phyloP scores from a whole-genome alignment of 176 grass and related monocot species.

The Carex cristatella region DNA sequence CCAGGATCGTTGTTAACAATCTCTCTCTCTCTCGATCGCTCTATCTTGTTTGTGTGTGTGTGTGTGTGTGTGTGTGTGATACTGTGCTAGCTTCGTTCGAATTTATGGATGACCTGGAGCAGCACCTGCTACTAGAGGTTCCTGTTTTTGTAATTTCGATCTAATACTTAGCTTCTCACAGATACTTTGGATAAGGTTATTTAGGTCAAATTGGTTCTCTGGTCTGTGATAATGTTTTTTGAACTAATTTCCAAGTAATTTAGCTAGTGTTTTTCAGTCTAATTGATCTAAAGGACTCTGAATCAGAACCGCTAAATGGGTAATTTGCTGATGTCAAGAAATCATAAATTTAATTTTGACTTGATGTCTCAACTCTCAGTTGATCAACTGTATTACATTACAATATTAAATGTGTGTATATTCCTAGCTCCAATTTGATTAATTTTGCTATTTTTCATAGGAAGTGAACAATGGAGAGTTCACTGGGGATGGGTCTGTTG shows the following conservation, averaged over 20 bases:
- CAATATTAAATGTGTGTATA: not conserved
- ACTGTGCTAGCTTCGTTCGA: not conserved
- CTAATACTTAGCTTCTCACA: not conserved
- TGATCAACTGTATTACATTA: not conserved
- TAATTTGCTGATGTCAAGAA: not conserved
- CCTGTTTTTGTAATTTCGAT: not conserved
- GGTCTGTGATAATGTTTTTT: not conserved
- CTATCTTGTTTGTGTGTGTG: too few relatives aligned
- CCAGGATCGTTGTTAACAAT: too few relatives aligned
- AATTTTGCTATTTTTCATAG: constrained; percentile 23
- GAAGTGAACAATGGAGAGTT: constrained; percentile 39
- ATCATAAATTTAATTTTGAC: not conserved
- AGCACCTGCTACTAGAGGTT: constrained; percentile 12
- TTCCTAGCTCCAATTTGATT: not conserved
- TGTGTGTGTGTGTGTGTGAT: too few relatives aligned
- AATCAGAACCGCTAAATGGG: not conserved
- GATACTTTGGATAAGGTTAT: not conserved
- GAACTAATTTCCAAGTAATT: not conserved
- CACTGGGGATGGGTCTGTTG: constrained; percentile 81
- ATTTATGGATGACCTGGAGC: constrained; percentile 12
- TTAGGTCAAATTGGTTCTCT: not conserved
- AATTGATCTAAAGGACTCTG: not conserved
- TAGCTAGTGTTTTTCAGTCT: not conserved
- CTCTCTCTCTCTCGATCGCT: too few relatives aligned
- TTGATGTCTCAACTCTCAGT: not conserved